Base-by-base conservation (phyloP, 2,329 filamentous ascomycete species). In the Penicillium palitans region DNA sequence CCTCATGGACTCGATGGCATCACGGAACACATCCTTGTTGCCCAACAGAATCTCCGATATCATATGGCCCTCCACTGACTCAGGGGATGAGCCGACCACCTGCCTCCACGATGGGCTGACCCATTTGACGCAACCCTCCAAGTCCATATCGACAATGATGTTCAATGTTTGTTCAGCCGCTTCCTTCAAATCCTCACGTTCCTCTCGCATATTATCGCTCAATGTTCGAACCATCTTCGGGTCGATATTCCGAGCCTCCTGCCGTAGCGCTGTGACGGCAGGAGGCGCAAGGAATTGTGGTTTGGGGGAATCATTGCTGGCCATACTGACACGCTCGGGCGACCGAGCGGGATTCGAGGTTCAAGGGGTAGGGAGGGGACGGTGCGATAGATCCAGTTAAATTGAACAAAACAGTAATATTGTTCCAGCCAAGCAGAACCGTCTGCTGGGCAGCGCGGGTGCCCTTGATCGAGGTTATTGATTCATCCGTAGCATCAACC, bases 121-220 rank as follows among this genome's bases (percentile, higher is more conserved):
- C 91, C 95, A 99, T 77, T 92, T 90, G 69, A 99, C 89, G 61
- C 87, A 89, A 64, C 91, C 91, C 71, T 97, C 90, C 56, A 98
- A 84, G 70, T 92, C 91, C 64, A 99, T 83, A 78, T 99, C 93
- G 72, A 99, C 84, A 73, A 99, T 96, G 63, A 96, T 90, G 76
- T 98, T 99, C 73, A 96, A 83, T 24, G 93, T 97, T 79, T 97
- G 91, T 78, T 98, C 93, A 51, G 93, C 95, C 41, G 93, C 95
- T 79, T 96, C 91, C 71, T 93, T 92, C 66, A 99, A 84, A 73
- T 98, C 93, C 72, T 96, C 90, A 62, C 93, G 86, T 79, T 98
- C 92, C 71, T 96, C 91, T 67, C 91, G 88, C 69, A 98, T 97
- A 74, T 96, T 88, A 76, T 92, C 87, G 77, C 90, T 97, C 66